Base-by-base conservation (phyloP, 2,329 filamentous ascomycete species). In the Pseudogymnoascus sp. region DNA sequence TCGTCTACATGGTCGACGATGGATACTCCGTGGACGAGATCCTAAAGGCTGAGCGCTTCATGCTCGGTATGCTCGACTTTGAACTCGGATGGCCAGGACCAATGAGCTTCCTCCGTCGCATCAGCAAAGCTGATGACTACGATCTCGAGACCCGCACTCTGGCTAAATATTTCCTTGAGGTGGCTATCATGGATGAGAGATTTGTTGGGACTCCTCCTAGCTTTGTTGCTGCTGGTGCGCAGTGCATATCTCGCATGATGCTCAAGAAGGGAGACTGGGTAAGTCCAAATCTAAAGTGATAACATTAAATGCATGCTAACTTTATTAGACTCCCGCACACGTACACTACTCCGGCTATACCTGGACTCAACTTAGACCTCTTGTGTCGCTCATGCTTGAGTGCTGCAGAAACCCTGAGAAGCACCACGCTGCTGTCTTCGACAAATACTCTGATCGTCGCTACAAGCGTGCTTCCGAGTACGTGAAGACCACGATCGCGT, bases 121-220 rank as follows among this genome's bases (percentile, higher is more conserved):
- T 97, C 76, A 97, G 93, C 86, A 97, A 97, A 79, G 95, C 95
- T 13, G 95, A 99, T 73, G 92, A 97, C 73, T 99, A 97, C 73
- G 93, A 99, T 72, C 80, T 96, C 56, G 93, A 99, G 77, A 97
- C 93, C 10, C 86, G 95, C 38, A 97, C 95, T 4, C 80, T 99
- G 62, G 92, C 95, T 70, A 99, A 99, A 78, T 99, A 99, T 78
- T 97, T 99, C 77, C 82, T 99, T 26, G 95, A 99, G 75, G 84
- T 97, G 63, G 96, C 92, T 38, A 88, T 97, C 74, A 97, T 97
- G 92, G 95, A 99, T 73, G 93, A 97, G 80, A 89, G 93, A 19
- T 97, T 99, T 72, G 91, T 99, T 37, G 91, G 90, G 26, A 91
- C 89, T 70, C 89, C 91, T 33, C 90, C 93, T 1, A 97, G 93